Percentiles rank a stretch among this genome's conserved stretches.
Conservation (phyloP, 2,329 filamentous ascomycete genomes). For the Beauveria pseudobassiana region DNA sequence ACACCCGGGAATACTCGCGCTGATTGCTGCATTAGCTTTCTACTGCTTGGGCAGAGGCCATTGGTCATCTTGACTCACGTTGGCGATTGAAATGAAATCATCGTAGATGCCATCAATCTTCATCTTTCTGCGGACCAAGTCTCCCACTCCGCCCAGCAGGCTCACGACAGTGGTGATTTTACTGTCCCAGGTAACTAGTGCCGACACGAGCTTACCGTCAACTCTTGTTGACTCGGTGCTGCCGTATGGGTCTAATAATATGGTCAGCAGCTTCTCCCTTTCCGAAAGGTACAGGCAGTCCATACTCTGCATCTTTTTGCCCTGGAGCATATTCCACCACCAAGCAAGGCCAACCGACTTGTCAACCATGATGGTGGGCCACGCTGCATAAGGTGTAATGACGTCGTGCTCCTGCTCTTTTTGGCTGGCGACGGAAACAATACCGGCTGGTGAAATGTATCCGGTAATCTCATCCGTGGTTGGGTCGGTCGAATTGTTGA, state of each 20-base stretch:
- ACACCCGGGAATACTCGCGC: constrained; percentile 24
- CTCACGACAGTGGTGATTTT: constrained; percentile 34
- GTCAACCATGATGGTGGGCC: constrained; percentile 30
- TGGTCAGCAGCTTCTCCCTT: not conserved
- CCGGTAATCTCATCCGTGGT: constrained; percentile 28
- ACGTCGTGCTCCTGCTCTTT: constrained; percentile 33
- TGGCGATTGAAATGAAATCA: constrained; percentile 26
- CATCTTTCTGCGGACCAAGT: constrained; percentile 31
- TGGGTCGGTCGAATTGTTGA: constrained; percentile 34
- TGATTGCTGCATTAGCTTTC: constrained; percentile 9
- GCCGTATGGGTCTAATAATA: constrained; percentile 27
- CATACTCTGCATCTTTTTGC: constrained; percentile 36
- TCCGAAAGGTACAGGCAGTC: not conserved
- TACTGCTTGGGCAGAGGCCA: not conserved
- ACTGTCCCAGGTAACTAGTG: constrained; percentile 36
- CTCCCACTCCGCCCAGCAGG: constrained; percentile 29
- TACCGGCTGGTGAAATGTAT: constrained; percentile 34
- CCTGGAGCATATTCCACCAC: constrained; percentile 34
- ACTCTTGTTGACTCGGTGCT: constrained; percentile 33
- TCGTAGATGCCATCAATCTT: constrained; percentile 29
- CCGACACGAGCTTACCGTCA: constrained; percentile 31
- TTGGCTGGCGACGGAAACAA: constrained; percentile 32
- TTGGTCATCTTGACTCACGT: constrained; percentile 13
- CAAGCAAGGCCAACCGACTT: constrained; percentile 32
- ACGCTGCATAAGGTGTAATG: constrained; percentile 32